A percentile compares a stretch with the other conserved stretches of the same genome.
These are phyloP conservation scores for Amborella trichopoda DNA, from an alignment of 164 flowering plant genomes.

Conservation along the genomic window DNA sequence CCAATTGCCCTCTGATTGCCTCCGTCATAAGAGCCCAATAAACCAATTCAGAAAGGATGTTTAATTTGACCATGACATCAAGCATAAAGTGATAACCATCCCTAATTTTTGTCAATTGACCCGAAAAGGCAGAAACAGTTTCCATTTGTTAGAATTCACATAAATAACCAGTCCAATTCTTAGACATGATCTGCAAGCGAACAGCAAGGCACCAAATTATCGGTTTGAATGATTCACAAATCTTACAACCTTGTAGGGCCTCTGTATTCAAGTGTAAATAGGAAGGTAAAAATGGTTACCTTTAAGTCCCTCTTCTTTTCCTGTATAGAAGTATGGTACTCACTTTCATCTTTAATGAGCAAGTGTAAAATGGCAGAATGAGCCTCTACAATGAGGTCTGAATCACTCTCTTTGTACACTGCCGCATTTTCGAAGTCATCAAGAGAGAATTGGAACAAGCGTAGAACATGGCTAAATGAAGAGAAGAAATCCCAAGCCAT, in stretches of 20 bases:
- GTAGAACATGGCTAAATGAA: slow-evolving; percentile 6
- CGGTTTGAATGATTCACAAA: background rate
- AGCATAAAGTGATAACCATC: slow-evolving; percentile 3
- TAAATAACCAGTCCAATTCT: slow-evolving; percentile 8
- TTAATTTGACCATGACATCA: slow-evolving; percentile 4
- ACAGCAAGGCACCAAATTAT: background rate
- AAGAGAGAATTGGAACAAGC: slow-evolving; percentile 9
- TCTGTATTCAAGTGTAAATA: background rate
- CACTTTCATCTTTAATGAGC: slow-evolving; percentile 4
- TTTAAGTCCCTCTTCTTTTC: slow-evolving; percentile 5
- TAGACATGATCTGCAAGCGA: slow-evolving; percentile 6
- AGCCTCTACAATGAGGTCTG: slow-evolving; percentile 9
- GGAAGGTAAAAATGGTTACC: slow-evolving; percentile 5
- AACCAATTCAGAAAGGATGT: slow-evolving; percentile 17
- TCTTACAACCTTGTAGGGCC: too few relatives aligned
- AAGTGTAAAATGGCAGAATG: slow-evolving; percentile 7
- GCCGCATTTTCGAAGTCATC: slow-evolving; percentile 11
- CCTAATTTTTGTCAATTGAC: slow-evolving; percentile 5
- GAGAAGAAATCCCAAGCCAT: slow-evolving; percentile 16
- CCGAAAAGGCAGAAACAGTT: background rate
- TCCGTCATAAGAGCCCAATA: slow-evolving; percentile 7
- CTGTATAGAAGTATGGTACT: slow-evolving; percentile 3
- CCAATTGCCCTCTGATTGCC: slow-evolving; percentile 7
- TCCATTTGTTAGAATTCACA: slow-evolving; percentile 8
- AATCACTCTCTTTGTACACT: slow-evolving; percentile 4